These are phyloP conservation scores for Lentinula guzmanii DNA, from an alignment of 768 basidiomycete species.

Conservation along the genomic window DNA sequence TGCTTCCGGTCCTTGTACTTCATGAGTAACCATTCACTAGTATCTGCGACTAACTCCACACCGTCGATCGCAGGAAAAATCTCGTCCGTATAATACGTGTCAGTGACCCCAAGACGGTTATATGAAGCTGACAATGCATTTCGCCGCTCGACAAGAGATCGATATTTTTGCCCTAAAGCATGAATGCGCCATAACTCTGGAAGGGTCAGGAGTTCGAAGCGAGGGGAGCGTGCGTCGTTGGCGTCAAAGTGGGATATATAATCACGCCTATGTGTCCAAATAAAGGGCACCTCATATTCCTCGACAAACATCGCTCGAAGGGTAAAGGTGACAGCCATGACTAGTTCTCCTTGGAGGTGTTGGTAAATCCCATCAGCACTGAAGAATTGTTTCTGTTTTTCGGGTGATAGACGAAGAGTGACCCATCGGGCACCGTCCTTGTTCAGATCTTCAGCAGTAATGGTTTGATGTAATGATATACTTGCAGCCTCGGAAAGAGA, in stretches of 20 bases:
- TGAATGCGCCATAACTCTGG: constrained; percentile 91
- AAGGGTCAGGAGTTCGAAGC: constrained; percentile 65
- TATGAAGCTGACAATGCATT: constrained; percentile 59
- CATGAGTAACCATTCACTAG: constrained; percentile 85
- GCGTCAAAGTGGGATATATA: constrained; percentile 81
- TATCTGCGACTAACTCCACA: constrained; percentile 86
- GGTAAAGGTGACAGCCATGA: constrained; percentile 72
- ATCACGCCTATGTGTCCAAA: constrained; percentile 92
- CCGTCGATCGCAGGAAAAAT: constrained; percentile 64
- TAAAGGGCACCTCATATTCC: constrained; percentile 90
- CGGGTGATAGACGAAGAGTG: constrained; percentile 65
- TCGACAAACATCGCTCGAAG: constrained; percentile 82
- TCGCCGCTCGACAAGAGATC: constrained; percentile 76
- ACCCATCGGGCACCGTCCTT: constrained; percentile 83
- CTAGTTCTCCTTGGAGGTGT: constrained; percentile 59
- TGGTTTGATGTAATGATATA: constrained; percentile 52
- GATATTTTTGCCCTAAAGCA: constrained; percentile 82
- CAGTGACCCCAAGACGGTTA: constrained; percentile 57
- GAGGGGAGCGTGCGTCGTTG: constrained; percentile 52
- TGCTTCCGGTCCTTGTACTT: constrained; percentile 76
- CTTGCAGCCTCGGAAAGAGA: constrained; percentile 67
- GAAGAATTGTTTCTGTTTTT: constrained; percentile 66
- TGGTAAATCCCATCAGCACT: constrained; percentile 53
- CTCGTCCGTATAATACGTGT: constrained; percentile 72
- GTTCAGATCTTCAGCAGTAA: constrained; percentile 68